Base-by-base conservation (phyloP, 352 stramenopile species). In the Thalassiosira livingstoniorum region DNA sequence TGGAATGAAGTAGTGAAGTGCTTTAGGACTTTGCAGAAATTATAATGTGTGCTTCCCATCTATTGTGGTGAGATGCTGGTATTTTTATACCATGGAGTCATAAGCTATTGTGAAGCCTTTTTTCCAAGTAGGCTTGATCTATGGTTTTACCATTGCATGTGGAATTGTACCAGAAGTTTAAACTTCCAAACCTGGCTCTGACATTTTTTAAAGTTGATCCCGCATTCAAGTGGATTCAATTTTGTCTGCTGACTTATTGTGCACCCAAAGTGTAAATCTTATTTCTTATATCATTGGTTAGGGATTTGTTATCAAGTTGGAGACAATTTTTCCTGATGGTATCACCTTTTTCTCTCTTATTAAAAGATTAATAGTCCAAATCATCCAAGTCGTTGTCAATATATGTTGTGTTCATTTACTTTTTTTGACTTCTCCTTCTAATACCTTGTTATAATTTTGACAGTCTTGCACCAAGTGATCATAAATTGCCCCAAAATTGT, bases 141-240 rank as follows among this genome's bases (percentile, higher is more conserved):
- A 85, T n/a, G 23, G 85, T 83, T 23, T 87, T 84, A 39, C 69
- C 75, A 47, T 85, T 77, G 18, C 61, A 34, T 4, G 78, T 27
- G 25, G 68, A 39, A 61, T 84, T 60, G 31, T 78, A 78, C n/a
- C n/a, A n/a, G n/a, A n/a, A n/a, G n/a, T n/a, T n/a, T n/a, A n/a
- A n/a, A n/a, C n/a, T n/a, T n/a, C n/a, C n/a, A n/a, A n/a, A n/a
- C n/a, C n/a, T n/a, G n/a, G n/a, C n/a, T n/a, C n/a, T n/a, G n/a
- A n/a, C 63, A n/a, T n/a, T 54, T 0, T 25, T 69, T 3, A 69
- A 0, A 10, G 61, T 69, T 0, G 31, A 54, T 0, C 61, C 61
- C 0, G 34, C 61, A 45, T 69, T 69, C 23, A 2, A 69, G 18
- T 54, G n/a, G 1, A 53, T 35, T 1, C 15, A n/a, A 31, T 31